Percentiles rank a stretch among this genome's conserved stretches.
Conservation (phyloP, 202 grass and related monocot genomes). For the Musa balbisiana region DNA sequence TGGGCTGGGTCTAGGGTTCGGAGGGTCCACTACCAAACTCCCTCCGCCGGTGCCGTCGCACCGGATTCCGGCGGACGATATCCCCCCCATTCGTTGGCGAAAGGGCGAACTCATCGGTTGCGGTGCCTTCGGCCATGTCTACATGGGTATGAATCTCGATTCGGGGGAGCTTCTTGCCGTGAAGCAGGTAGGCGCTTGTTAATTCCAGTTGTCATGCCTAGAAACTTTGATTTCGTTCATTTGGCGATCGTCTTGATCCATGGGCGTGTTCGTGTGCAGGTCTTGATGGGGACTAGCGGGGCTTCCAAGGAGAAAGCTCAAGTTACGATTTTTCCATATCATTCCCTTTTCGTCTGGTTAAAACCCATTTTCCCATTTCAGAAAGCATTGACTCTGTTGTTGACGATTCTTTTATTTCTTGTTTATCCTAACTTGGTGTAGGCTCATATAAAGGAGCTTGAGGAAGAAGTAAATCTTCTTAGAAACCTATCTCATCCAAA, state of each 20-base stretch:
- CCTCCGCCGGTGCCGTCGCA: constrained; percentile 42
- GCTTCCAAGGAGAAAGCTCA: constrained; percentile 88
- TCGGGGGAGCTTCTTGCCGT: constrained; percentile 91
- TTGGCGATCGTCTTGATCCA: not conserved
- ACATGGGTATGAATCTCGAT: constrained; percentile 98
- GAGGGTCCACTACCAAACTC: constrained; percentile 47
- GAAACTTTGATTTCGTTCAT: not conserved
- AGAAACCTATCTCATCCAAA: constrained; percentile 86
- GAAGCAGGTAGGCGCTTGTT: constrained; percentile 51
- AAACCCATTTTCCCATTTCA: not conserved
- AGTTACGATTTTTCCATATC: constrained; percentile 29
- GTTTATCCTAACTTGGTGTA: constrained; percentile 14
- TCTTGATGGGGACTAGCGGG: constrained; percentile 69
- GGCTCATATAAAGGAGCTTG: constrained; percentile 87
- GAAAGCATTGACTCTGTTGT: not conserved
- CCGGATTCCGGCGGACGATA: constrained; percentile 12
- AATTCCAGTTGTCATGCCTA: not conserved
- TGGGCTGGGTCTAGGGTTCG: constrained; percentile 57
- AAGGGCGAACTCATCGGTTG: constrained; percentile 87
- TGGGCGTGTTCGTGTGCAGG: constrained; percentile 38
- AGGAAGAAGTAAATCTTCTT: constrained; percentile 97
- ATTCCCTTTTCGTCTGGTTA: not conserved
- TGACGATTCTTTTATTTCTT: not conserved
- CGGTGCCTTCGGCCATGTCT: constrained; percentile 88
- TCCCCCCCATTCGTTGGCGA: constrained; percentile 54